phyloP scores from a whole-genome alignment of 73 alveolate species.

The Effrenium voratum region DNA sequence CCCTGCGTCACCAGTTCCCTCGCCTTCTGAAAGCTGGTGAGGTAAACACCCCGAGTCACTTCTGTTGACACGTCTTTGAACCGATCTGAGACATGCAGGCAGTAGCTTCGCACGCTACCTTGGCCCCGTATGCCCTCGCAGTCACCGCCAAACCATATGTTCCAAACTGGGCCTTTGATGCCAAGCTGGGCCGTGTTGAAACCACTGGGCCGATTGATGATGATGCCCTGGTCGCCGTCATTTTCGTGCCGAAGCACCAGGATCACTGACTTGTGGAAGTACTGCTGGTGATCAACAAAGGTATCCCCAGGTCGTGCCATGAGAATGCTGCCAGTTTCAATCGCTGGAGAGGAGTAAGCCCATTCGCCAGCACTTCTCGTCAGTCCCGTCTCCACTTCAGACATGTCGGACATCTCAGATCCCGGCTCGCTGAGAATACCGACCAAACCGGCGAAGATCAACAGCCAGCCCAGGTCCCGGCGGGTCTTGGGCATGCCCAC shows the following conservation, averaged over 20 bases:
- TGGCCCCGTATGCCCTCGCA: constrained; percentile 74
- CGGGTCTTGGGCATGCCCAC: constrained; percentile 48
- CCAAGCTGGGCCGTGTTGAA: constrained; percentile 81
- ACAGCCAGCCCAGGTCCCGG: constrained; percentile 22
- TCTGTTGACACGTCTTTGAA: constrained; percentile 31
- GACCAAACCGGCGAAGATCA: neutral
- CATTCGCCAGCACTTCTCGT: neutral
- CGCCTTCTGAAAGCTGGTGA: constrained; percentile 60
- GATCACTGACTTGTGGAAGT: constrained; percentile 78
- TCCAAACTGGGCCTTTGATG: constrained; percentile 52
- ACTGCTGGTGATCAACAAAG: constrained; percentile 61
- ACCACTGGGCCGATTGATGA: constrained; percentile 65
- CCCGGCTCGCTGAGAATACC: constrained; percentile 29
- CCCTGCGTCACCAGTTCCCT: constrained; percentile 63
- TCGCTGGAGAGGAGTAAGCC: constrained; percentile 50
- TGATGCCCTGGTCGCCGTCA: constrained; percentile 50
- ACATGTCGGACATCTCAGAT: neutral
- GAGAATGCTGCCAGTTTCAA: constrained; percentile 36
- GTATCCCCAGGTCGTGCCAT: constrained; percentile 80
- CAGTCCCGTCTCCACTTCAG: neutral
- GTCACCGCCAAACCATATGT: constrained; percentile 83
- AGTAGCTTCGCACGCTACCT: constrained; percentile 32
- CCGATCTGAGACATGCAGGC: constrained; percentile 57
- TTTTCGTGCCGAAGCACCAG: constrained; percentile 44
- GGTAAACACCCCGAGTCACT: constrained; percentile 54